A percentile compares a stretch with the other conserved stretches of the same genome.
phyloP scores from a whole-genome alignment of 2,329 filamentous ascomycete species.

The Pseudogymnoascus sp. region DNA sequence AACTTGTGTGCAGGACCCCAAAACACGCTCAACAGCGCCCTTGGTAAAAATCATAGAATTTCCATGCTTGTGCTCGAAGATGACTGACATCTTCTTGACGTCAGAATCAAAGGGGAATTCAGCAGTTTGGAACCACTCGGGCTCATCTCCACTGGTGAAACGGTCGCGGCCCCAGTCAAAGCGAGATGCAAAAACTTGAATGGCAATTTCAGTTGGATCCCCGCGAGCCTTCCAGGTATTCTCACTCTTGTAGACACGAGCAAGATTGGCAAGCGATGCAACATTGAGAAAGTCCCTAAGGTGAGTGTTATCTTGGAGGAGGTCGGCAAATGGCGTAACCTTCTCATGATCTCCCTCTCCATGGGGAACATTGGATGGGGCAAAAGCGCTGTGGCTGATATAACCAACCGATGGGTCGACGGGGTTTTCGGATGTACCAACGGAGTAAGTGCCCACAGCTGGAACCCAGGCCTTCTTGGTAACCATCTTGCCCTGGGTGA shows the following conservation, averaged over 20 bases:
- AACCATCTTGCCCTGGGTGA: slow-evolving; percentile 47
- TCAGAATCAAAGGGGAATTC: slow-evolving; percentile 69
- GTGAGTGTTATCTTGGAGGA: slow-evolving; percentile 37
- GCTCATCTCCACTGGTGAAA: slow-evolving; percentile 40
- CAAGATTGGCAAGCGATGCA: slow-evolving; percentile 57
- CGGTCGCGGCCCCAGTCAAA: slow-evolving; percentile 53
- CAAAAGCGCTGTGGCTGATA: slow-evolving; percentile 29
- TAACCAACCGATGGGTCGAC: slow-evolving; percentile 41
- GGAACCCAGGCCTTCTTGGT: slow-evolving; percentile 47
- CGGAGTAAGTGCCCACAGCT: slow-evolving; percentile 40
- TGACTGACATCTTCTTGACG: slow-evolving; percentile 69
- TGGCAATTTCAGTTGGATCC: slow-evolving; percentile 64
- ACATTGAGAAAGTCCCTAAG: slow-evolving; percentile 52
- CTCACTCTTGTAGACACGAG: slow-evolving; percentile 46
- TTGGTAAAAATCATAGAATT: slow-evolving; percentile 48
- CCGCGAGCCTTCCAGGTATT: slow-evolving; percentile 54
- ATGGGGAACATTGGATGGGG: slow-evolving; percentile 23
- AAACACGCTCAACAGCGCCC: slow-evolving; percentile 60
- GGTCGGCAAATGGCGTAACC: slow-evolving; percentile 22
- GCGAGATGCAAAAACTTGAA: slow-evolving; percentile 63
- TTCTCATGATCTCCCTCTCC: slow-evolving; percentile 19
- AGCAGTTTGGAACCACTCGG: slow-evolving; percentile 48
- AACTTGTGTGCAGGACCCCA: slow-evolving; percentile 51
- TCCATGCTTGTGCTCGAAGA: slow-evolving; percentile 41
- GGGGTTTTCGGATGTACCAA: slow-evolving; percentile 41